Conservation (phyloP, 73 alveolate genomes). For the Urostyla sp. region DNA sequence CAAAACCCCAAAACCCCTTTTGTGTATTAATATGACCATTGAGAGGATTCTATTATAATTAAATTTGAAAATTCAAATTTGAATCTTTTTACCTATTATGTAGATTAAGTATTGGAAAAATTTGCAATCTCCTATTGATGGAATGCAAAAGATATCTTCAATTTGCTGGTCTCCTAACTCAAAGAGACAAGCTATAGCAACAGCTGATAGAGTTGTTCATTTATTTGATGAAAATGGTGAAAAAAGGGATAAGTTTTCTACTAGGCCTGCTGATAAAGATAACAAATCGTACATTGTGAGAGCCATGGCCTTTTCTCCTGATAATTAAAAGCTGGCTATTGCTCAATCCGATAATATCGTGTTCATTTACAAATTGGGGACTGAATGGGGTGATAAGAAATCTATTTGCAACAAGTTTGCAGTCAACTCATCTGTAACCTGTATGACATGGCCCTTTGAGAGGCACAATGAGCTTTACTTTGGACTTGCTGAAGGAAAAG, state of each 20-base stretch:
- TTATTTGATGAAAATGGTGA: constrained; percentile 98
- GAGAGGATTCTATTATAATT: too few relatives aligned
- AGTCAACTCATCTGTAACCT: constrained; percentile 97
- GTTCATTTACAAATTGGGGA: constrained; percentile 98
- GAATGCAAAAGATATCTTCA: constrained; percentile 98
- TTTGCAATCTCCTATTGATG: constrained; percentile 96
- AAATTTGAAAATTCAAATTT: neutral
- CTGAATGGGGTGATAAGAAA: constrained; percentile 99
- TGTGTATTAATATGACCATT: too few relatives aligned
- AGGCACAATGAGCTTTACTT: constrained; percentile 95
- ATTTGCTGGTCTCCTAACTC: constrained; percentile 99
- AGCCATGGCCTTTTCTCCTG: constrained; percentile 98
- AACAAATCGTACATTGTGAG: constrained; percentile 96
- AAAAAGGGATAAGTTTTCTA: constrained; percentile 92
- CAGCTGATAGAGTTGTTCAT: constrained; percentile 98
- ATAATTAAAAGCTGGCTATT: constrained; percentile 97
- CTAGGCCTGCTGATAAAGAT: constrained; percentile 94
- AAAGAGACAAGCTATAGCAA: constrained; percentile 98
- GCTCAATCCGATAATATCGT: constrained; percentile 99
- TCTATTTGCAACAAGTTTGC: constrained; percentile 99
- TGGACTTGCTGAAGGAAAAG: constrained; percentile 99
- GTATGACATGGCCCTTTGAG: constrained; percentile 98
- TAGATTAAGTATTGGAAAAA: constrained; percentile 95
- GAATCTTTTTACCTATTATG: constrained; percentile 48
- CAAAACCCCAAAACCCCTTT: too few relatives aligned